A percentile compares a stretch with the other conserved stretches of the same genome.
Conservation (phyloP, 129 eudicot genomes). For the Pittosporum tobira region DNA sequence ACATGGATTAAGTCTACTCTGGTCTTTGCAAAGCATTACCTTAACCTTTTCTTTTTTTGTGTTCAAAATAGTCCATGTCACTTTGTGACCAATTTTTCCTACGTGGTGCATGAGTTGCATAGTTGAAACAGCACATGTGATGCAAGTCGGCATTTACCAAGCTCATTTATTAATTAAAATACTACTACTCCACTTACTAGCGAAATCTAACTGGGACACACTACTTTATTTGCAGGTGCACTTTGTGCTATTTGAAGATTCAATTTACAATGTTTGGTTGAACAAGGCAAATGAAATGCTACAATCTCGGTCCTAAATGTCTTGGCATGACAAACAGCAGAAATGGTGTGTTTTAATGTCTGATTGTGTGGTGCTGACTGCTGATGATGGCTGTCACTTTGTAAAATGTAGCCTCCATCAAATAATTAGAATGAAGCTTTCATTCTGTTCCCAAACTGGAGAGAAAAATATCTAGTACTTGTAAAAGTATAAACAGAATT, state of each 20-base stretch:
- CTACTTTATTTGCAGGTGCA: conserved; percentile 52
- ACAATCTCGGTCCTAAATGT: conserved; percentile 1
- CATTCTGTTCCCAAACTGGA: too few relatives aligned
- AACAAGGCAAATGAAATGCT: conserved; percentile 50
- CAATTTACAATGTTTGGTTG: conserved; percentile 60
- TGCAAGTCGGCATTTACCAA: background rate
- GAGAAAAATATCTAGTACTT: too few relatives aligned
- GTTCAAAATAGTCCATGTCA: background rate
- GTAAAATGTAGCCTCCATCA: too few relatives aligned
- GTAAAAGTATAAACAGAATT: too few relatives aligned
- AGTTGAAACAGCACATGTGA: background rate
- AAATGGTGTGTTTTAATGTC: background rate
- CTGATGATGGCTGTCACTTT: too few relatives aligned
- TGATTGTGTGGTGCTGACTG: too few relatives aligned
- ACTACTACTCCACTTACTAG: background rate
- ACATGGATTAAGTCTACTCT: too few relatives aligned
- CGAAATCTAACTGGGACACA: background rate
- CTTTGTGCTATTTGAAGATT: conserved; percentile 67
- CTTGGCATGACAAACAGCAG: background rate
- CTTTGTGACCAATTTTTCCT: background rate
- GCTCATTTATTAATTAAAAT: too few relatives aligned
- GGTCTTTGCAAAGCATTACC: too few relatives aligned
- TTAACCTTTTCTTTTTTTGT: background rate
- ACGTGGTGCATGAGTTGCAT: background rate
- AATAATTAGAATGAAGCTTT: too few relatives aligned